Base-by-base conservation (phyloP, 768 basidiomycete genomes). In the Fomitopsis serialis region DNA sequence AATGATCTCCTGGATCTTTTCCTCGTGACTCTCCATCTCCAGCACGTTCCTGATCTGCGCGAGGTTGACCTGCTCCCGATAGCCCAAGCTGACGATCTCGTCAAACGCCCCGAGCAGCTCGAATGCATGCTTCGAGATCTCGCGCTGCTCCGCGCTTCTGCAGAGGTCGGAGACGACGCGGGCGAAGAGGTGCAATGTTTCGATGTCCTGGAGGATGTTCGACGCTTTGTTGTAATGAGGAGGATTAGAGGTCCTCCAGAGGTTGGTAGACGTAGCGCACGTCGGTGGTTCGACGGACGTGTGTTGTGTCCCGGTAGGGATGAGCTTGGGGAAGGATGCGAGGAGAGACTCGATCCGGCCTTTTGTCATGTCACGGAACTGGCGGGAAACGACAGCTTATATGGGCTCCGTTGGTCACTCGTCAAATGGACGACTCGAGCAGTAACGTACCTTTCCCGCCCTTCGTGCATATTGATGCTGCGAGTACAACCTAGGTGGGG, bases 191-290 rank as follows among this genome's bases (percentile, higher is more conserved):
- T 95, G 92, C 0, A 99, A 78, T 0, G 96, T 99, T 54, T 97
- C 90, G 58, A 98, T 96, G 69, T 98, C 97, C 74, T 97, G 97
- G 36, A 99, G 75, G 63, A 98, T 98, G 65, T 99, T 99, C n/a
- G 91, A 93, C 8, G 92, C 91, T 70, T 97, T 98, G 74, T 98
- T 98, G 96, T 98, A 72, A 98, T 95, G 58, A 98, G 79, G 60
- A 98, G 79, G 55, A 98, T 96, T 98, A 98, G 23, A 98, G 83
- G 68, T 98, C 93, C 69, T 97, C 94, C 44, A 98, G 80, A 0
- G 94, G 93, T 64, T 97, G 94, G 70, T 96, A 98, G 57, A 98
- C 94, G 66, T 93, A 98, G 61, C 94, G 89, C 48, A 96, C 94
- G 70, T 99, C 93, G 36, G 89, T 71, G 0, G 92, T 97, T 92